Percentiles rank a stretch among this genome's conserved stretches.
phyloP scores from a whole-genome alignment of 164 flowering plant species.

The Brasenia schreberi region DNA sequence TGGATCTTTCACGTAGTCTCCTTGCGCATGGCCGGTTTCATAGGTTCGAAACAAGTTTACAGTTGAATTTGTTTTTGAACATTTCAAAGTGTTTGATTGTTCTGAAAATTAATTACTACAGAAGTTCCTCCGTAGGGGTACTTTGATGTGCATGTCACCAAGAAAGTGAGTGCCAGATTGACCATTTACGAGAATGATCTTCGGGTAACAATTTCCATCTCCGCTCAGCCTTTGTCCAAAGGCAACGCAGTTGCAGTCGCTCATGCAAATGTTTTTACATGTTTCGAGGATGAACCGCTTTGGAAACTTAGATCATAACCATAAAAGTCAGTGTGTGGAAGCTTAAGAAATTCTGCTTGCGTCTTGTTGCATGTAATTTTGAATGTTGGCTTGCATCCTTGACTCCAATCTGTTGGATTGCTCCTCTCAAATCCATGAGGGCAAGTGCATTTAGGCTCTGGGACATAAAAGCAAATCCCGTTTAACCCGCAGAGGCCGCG shows the following conservation, averaged over 20 bases:
- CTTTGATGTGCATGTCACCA: slow-evolving; percentile 7
- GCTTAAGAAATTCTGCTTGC: slow-evolving; percentile 1
- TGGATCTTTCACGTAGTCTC: slow-evolving; percentile 3
- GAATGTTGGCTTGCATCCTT: slow-evolving; percentile 23
- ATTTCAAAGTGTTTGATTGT: slow-evolving; percentile 1
- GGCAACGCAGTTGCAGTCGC: slow-evolving; percentile 8
- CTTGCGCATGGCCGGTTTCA: neutral
- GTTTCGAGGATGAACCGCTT: slow-evolving; percentile 1
- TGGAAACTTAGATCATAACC: slow-evolving; percentile 11
- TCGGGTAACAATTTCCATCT: slow-evolving; percentile 9
- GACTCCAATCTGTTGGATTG: slow-evolving; percentile 11
- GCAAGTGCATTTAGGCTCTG: slow-evolving; percentile 3
- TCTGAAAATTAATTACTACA: neutral
- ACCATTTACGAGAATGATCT: slow-evolving; percentile 14
- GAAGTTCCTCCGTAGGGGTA: slow-evolving; percentile 5
- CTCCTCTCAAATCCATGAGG: slow-evolving; percentile 2
- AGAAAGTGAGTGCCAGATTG: slow-evolving; percentile 1
- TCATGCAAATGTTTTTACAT: slow-evolving; percentile 15
- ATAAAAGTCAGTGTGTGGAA: slow-evolving; percentile 13
- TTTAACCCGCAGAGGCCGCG: slow-evolving; percentile 9
- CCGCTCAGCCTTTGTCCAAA: slow-evolving; percentile 4
- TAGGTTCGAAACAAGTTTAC: neutral
- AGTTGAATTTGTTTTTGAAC: neutral
- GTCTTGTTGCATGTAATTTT: slow-evolving; percentile 2
- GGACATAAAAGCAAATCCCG: neutral